A percentile compares a stretch with the other conserved stretches of the same genome.
phyloP scores from a whole-genome alignment of 306 rosid species.

The Ormosia semicastrata region DNA sequence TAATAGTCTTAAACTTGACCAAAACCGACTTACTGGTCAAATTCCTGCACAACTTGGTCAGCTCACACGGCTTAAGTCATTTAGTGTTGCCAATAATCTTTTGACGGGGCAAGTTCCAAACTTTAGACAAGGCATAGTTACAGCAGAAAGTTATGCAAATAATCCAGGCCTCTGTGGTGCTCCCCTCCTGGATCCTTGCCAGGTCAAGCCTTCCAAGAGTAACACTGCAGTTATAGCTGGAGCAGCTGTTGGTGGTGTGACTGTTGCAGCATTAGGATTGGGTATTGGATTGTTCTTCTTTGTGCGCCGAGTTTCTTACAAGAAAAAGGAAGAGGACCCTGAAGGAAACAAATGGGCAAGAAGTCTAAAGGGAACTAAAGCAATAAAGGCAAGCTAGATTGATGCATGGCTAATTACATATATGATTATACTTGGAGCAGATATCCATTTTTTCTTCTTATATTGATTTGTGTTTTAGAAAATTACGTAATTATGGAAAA shows the following conservation, averaged over 20 bases:
- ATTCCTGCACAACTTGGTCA: conserved; percentile 54
- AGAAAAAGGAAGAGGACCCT: conserved; percentile 82
- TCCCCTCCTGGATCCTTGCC: conserved; percentile 45
- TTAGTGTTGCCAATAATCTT: conserved; percentile 56
- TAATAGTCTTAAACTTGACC: conserved; percentile 71
- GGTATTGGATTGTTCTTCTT: conserved; percentile 61
- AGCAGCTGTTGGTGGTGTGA: conserved; percentile 76
- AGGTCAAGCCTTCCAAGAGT: conserved; percentile 19
- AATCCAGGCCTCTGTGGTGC: conserved; percentile 65
- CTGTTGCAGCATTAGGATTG: conserved; percentile 55
- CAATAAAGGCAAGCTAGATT: conserved; percentile 64
- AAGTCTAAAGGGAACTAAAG: conserved; percentile 75
- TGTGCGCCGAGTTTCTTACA: conserved; percentile 53
- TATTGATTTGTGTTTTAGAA: neutral
- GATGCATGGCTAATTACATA: neutral
- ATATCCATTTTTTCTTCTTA: conserved; percentile 1
- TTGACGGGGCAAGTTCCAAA: conserved; percentile 63
- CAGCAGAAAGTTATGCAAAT: conserved; percentile 41
- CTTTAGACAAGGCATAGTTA: neutral
- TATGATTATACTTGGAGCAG: neutral
- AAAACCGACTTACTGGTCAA: conserved; percentile 60
- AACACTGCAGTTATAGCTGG: conserved; percentile 67
- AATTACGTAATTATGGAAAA: neutral
- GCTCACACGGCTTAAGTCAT: conserved; percentile 51
- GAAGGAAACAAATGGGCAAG: conserved; percentile 96